Base-by-base conservation (phyloP, 1,284 basidiomycete species). In the Microbotryum scabiosae region DNA sequence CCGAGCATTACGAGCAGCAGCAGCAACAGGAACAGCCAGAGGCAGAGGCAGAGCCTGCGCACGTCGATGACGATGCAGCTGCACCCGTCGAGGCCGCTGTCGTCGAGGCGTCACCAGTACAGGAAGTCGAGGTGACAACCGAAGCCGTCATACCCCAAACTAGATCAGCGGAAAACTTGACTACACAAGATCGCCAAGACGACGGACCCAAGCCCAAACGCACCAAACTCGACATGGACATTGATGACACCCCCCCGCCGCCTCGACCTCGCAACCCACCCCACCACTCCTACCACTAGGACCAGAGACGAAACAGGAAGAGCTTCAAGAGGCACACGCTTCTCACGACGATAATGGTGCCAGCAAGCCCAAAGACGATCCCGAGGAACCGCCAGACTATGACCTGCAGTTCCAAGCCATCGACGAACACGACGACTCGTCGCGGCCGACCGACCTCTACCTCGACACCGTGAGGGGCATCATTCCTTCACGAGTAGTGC, bases 401-500 rank as follows among this genome's bases (percentile, higher is more conserved):
- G 28, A 52, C 14, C 52, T 57, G 46, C 81, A 81, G 56, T 41
- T 41, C 81, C 85, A 48, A 54, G 16, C 4, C 36, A 41, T 41
- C 36, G 36, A 16, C 36, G 14, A 56, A 26, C 51, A 46, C 44
- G 45, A 51, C n/a, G 60, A 57, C 14, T 50, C 46, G 7, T 44
- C 50, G 0, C 49, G 62, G 20, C 63, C 66, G 1, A 61, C 86
- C 54, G 93, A 97, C 76, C 80, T 97, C 69, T 97, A 97, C 75
- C 85, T 98, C 59, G 94, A 98, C 77, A 97, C 94, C 58, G 92
- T 89, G 75, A 74, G 81, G 76, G 8, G 8, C 30, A 1, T 30
- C 30, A 1, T 2, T 2, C 30, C 8, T 2, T 2, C 30, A 30
- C 30, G 30, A 30, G 1, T 28, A 3, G 26, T 28, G 26, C 4